phyloP scores from a whole-genome alignment of 306 rosid genomes.

The Carpinus viminea region DNA sequence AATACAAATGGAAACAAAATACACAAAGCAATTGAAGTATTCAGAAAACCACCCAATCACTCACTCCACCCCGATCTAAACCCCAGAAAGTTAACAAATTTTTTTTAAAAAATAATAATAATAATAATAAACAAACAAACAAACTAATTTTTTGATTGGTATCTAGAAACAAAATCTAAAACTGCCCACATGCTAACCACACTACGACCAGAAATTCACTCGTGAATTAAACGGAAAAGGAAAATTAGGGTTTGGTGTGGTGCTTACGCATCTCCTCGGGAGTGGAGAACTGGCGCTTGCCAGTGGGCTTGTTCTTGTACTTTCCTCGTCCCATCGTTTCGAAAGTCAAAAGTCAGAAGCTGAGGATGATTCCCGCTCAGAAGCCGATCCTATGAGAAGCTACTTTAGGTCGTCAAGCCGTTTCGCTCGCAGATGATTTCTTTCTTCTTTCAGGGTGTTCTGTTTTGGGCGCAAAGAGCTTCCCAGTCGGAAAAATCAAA shows the following conservation, averaged over 20 bases:
- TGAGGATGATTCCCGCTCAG: neutral
- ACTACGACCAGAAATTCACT: neutral
- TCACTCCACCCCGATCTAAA: conserved; percentile 32
- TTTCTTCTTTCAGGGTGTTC: too few species aligned
- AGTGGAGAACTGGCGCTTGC: conserved; percentile 89
- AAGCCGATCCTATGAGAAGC: neutral
- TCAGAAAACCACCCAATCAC: conserved; percentile 8
- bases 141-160: neutral
- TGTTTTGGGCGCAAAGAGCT: too few species aligned
- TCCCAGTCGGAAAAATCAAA: too few species aligned
- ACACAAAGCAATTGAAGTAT: neutral
- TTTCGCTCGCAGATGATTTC: too few species aligned
- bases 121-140: too few species aligned
- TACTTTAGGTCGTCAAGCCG: neutral
- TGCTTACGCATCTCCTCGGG: conserved; percentile 78
- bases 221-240: neutral
- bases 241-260: neutral
- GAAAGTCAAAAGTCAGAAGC: neutral
- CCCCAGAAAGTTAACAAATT: neutral
- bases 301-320: conserved; percentile 93
- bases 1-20: neutral
- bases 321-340: conserved; percentile 82
- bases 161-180: neutral
- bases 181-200: neutral
- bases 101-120: too few species aligned